phyloP scores from a whole-genome alignment of 805 yeast genomes.

The Saccharomycopsis lassenensis region DNA sequence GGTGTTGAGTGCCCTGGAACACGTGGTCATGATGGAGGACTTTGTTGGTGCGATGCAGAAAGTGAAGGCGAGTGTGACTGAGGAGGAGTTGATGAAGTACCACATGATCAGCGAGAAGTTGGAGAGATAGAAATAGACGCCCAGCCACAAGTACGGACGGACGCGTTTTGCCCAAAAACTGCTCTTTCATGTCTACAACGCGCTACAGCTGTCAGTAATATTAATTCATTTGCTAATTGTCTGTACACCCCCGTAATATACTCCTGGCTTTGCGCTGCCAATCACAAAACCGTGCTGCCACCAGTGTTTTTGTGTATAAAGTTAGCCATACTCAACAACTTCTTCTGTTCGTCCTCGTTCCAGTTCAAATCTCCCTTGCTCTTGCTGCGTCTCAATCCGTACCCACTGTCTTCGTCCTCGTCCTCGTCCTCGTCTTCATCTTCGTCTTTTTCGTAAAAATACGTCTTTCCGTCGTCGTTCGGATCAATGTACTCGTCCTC shows the following conservation, averaged over 20 bases:
- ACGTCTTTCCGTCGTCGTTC: conserved; percentile 19
- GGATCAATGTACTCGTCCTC: conserved; percentile 19
- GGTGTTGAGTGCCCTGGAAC: conserved; percentile 31
- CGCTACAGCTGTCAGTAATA: too few species aligned
- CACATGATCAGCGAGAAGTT: conserved; percentile 61
- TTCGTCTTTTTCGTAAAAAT: conserved; percentile 14
- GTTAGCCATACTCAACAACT: conserved; percentile 24
- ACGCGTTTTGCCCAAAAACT: too few species aligned
- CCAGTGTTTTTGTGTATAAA: conserved; percentile 22
- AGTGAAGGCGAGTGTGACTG: conserved; percentile 87
- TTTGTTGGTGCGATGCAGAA: conserved; percentile 60
- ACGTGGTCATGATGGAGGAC: conserved; percentile 53
- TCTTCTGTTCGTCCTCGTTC: conserved; percentile 25
- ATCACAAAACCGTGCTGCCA: conserved; percentile 17
- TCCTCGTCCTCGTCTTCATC: conserved; percentile 20
- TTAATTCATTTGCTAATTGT: too few species aligned
- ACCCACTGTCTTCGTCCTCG: conserved; percentile 22
- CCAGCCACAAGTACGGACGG: too few species aligned
- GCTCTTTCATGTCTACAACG: too few species aligned
- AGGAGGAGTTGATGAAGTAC: conserved; percentile 67
- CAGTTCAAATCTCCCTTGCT: conserved; percentile 28
- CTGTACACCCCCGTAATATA: too few species aligned
- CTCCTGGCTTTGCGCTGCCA: too few species aligned
- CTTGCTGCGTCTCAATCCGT: conserved; percentile 26
- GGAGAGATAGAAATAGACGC: too few species aligned